These are phyloP conservation scores for Akanthomyces lecanii DNA, from an alignment of 2,329 filamentous ascomycete genomes.

Conservation along the genomic window DNA sequence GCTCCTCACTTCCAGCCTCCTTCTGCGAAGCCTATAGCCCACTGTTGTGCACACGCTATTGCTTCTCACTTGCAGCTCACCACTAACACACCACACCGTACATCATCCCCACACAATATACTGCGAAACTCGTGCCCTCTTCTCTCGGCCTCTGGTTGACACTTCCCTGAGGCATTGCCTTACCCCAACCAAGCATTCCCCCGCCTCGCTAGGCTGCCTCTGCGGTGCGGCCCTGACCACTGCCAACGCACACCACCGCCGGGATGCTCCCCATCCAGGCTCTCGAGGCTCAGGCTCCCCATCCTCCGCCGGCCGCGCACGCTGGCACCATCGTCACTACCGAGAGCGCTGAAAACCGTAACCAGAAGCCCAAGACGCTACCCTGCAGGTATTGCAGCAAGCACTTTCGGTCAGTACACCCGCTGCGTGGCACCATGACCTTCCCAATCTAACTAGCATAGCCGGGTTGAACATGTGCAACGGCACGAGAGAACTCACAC, in stretches of 20 bases:
- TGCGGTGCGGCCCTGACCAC: background rate
- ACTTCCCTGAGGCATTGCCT: background rate
- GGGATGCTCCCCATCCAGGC: conserved; percentile 52
- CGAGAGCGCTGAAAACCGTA: conserved; percentile 48
- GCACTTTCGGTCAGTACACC: conserved; percentile 47
- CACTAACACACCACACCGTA: conserved; percentile 6
- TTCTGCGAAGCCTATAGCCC: background rate
- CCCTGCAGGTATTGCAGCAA: conserved; percentile 62
- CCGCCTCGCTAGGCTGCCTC: background rate
- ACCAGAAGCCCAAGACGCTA: conserved; percentile 58
- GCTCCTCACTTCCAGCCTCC: background rate
- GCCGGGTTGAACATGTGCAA: conserved; percentile 61
- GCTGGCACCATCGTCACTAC: conserved; percentile 29
- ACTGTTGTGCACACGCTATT: conserved; percentile 1
- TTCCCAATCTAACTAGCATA: conserved; percentile 26
- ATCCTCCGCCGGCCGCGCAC: conserved; percentile 24
- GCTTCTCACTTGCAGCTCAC: conserved; percentile 13
- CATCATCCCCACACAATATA: conserved; percentile 8
- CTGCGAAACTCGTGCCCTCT: background rate
- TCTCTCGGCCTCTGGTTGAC: background rate
- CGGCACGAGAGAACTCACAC: conserved; percentile 61
- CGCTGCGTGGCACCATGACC: background rate
- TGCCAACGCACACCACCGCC: conserved; percentile 20
- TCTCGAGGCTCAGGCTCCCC: conserved; percentile 43
- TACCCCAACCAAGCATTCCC: conserved; percentile 10